These are phyloP conservation scores for Juglanconis juglandina DNA, from an alignment of 2,329 filamentous ascomycete species.

Conservation along the genomic window DNA sequence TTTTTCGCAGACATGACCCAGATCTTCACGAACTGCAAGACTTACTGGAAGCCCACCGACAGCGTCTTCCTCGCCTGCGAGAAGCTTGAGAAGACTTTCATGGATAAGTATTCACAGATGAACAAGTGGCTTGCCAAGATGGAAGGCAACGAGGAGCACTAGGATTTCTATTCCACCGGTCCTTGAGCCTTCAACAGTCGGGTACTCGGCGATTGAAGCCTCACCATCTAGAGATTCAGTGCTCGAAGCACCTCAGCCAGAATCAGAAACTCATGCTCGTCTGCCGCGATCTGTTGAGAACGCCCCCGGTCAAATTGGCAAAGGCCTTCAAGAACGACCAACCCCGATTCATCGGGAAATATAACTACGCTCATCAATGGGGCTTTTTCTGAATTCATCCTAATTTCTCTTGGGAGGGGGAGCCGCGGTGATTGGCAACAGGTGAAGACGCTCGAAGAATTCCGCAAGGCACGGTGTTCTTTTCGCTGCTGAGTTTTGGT, in stretches of 20 bases:
- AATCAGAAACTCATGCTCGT: not conserved
- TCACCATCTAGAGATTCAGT: not conserved
- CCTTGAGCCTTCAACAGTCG: not conserved
- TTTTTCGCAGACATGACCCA: constrained; percentile 57
- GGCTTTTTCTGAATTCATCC: not conserved
- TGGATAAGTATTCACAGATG: constrained; percentile 50
- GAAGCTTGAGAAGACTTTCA: constrained; percentile 52
- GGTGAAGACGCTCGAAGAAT: not conserved
- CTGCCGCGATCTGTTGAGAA: not conserved
- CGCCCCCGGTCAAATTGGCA: not conserved
- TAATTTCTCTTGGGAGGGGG: not conserved
- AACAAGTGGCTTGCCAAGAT: constrained; percentile 58
- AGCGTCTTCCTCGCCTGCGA: constrained; percentile 54
- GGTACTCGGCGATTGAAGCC: no score
- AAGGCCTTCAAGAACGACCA: not conserved
- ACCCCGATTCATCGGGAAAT: not conserved
- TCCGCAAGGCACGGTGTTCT: not conserved
- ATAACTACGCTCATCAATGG: not conserved
- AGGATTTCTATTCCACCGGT: not conserved
- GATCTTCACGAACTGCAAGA: constrained; percentile 62
- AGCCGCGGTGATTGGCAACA: not conserved
- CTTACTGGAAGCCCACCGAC: constrained; percentile 57
- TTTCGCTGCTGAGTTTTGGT: not conserved
- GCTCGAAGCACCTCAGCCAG: not conserved
- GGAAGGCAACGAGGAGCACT: constrained; percentile 39